Percentiles rank a stretch among this genome's conserved stretches.
Evolutionary conservation across 2,329 filamentous ascomycete genomes (phyloP).

Genomic region (Boeremia lycopersici): DNA sequence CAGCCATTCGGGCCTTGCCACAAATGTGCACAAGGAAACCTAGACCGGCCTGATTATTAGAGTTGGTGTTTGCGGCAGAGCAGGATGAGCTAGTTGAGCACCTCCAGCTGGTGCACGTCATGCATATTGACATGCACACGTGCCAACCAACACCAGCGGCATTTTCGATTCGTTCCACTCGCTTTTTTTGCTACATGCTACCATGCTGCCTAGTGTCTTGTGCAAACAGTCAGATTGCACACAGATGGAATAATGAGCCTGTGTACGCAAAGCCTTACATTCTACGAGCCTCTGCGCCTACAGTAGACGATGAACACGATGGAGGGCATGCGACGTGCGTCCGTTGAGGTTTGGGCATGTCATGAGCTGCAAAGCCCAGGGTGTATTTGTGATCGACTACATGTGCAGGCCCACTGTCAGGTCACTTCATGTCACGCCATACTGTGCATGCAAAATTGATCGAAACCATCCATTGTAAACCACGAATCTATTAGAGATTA

Average conservation of each 20-base stretch:
- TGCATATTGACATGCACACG: slow-evolving; percentile 3
- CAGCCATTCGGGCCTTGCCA: slow-evolving; percentile 13
- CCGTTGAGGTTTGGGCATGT: background rate
- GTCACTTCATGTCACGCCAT: background rate
- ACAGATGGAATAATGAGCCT: too few species aligned
- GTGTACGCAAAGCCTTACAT: background rate
- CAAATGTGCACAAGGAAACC: slow-evolving; percentile 13
- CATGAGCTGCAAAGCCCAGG: background rate
- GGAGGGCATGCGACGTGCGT: background rate
- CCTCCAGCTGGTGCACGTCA: slow-evolving; percentile 12
- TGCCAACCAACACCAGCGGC: background rate
- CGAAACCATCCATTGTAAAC: slow-evolving; percentile 16
- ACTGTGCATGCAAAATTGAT: background rate
- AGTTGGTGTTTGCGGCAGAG: slow-evolving; percentile 11
- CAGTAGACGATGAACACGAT: background rate
- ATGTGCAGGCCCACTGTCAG: background rate
- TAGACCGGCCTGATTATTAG: slow-evolving; percentile 16
- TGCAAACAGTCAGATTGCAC: background rate
- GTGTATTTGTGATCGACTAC: background rate
- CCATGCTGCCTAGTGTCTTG: too few species aligned
- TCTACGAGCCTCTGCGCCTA: background rate
- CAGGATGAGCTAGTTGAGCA: slow-evolving; percentile 9
- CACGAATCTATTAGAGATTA: slow-evolving; percentile 48
- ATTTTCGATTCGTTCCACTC: background rate
- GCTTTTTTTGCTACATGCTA: too few species aligned